Percentiles rank a stretch among this genome's conserved stretches.
Conservation (phyloP, 2,329 filamentous ascomycete genomes). For the Exophiala viscosa region DNA sequence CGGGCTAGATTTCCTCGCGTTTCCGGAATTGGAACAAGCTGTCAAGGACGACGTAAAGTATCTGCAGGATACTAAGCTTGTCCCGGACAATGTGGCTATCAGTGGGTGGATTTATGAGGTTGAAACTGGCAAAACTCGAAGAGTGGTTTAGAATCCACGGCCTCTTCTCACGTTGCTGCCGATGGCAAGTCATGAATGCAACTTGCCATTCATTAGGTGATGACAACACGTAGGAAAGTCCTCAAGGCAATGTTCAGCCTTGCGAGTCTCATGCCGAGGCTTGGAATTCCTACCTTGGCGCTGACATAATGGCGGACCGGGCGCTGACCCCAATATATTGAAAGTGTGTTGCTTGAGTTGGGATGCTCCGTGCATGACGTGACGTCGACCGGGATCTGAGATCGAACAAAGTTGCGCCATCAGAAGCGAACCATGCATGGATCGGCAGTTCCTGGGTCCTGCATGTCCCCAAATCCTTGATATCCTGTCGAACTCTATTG, state of each 20-base stretch:
- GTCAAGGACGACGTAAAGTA: conserved; percentile 64
- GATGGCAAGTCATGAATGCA: not conserved
- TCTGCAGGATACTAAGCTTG: conserved; percentile 55
- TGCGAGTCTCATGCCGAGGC: not conserved
- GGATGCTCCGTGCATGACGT: not conserved
- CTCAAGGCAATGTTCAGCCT: not conserved
- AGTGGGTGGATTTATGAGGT: conserved; percentile 78
- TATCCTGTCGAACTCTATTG: not conserved
- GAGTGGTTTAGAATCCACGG: conserved; percentile 39
- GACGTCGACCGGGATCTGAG: not conserved
- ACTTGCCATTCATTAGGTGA: too few relatives aligned
- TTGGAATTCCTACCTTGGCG: not conserved
- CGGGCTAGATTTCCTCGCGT: conserved; percentile 61
- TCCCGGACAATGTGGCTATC: conserved; percentile 58
- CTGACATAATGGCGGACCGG: not conserved
- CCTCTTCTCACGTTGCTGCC: not conserved
- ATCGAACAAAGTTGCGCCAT: too few relatives aligned
- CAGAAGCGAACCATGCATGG: not conserved
- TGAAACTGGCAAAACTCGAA: conserved; percentile 62
- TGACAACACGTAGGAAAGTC: not conserved
- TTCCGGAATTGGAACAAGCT: conserved; percentile 60
- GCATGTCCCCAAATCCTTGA: not conserved
- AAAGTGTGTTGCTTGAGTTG: too few relatives aligned
- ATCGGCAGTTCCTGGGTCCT: not conserved
- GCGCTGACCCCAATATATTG: too few relatives aligned